Evolutionary conservation across 1,139 yeast species (phyloP).

Genomic region (Suhomyces bolitotheri): DNA sequence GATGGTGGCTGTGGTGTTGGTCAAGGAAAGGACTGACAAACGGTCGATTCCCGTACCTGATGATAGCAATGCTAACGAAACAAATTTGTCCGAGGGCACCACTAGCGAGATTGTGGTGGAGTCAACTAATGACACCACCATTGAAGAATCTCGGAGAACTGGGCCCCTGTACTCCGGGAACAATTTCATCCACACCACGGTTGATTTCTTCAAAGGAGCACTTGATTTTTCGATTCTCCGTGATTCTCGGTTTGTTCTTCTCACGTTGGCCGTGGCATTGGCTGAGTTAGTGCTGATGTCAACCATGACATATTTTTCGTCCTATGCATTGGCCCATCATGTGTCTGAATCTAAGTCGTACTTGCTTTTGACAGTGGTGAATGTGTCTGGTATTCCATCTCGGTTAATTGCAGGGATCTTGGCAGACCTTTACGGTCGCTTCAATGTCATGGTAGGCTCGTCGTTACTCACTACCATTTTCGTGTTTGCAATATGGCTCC

Average conservation of each 20-base stretch:
- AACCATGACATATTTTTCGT: slow-evolving; percentile 38
- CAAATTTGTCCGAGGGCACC: background rate
- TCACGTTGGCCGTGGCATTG: slow-evolving; percentile 44
- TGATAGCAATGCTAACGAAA: background rate
- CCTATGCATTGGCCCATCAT: slow-evolving; percentile 32
- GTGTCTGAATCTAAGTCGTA: slow-evolving; percentile 24
- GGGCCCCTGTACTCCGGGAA: too few species aligned
- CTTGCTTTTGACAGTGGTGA: slow-evolving; percentile 30
- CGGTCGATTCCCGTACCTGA: background rate
- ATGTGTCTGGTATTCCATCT: slow-evolving; percentile 32
- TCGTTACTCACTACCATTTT: slow-evolving; percentile 22
- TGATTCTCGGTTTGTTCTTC: slow-evolving; percentile 39
- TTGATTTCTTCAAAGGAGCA: slow-evolving; percentile 25
- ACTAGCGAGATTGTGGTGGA: background rate
- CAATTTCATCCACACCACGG: background rate
- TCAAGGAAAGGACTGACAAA: slow-evolving; percentile 38
- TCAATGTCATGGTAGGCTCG: slow-evolving; percentile 29
- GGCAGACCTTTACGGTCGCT: slow-evolving; percentile 34
- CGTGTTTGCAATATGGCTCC: slow-evolving; percentile 30
- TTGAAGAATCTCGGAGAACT: background rate
- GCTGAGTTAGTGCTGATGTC: slow-evolving; percentile 52
- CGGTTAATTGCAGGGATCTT: slow-evolving; percentile 32
- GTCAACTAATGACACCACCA: background rate
- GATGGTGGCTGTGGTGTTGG: slow-evolving; percentile 37
- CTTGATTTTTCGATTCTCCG: slow-evolving; percentile 45